A percentile compares a stretch with the other conserved stretches of the same genome.
These are phyloP conservation scores for Eremothecium cymbalariae DNA, from an alignment of 1,139 yeast genomes.

Conservation along the genomic window DNA sequence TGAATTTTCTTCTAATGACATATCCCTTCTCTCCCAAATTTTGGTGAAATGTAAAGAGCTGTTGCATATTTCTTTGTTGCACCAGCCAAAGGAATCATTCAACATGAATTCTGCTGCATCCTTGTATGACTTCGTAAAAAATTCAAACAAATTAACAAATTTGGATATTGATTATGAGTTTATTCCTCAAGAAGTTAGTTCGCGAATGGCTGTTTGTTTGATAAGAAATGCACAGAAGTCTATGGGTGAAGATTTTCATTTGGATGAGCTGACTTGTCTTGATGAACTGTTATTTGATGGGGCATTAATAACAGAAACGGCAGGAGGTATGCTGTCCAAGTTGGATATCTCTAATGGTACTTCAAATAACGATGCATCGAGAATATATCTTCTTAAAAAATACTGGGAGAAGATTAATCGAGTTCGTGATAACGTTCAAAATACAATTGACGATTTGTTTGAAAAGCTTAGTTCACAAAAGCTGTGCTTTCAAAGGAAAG, in stretches of 20 bases:
- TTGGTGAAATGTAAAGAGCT: conserved; percentile 61
- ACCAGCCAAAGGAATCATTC: conserved; percentile 30
- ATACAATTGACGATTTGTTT: conserved; percentile 53
- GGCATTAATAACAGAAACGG: conserved; percentile 54
- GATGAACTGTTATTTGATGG: conserved; percentile 49
- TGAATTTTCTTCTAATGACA: conserved; percentile 52
- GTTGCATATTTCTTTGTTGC: conserved; percentile 68
- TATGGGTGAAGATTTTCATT: conserved; percentile 38
- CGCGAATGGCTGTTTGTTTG: conserved; percentile 71
- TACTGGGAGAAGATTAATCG: conserved; percentile 45
- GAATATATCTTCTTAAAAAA: conserved; percentile 36
- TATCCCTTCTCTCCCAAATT: conserved; percentile 61
- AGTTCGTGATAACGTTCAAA: conserved; percentile 50
- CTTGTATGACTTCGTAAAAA: conserved; percentile 61
- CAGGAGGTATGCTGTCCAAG: conserved; percentile 47
- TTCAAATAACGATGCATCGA: conserved; percentile 33
- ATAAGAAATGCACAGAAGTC: conserved; percentile 73
- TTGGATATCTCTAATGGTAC: conserved; percentile 19
- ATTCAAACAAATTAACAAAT: conserved; percentile 55
- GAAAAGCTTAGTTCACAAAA: conserved; percentile 49
- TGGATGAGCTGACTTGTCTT: conserved; percentile 30
- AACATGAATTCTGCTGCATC: conserved; percentile 56
- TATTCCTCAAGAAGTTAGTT: conserved; percentile 62
- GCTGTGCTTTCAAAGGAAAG: conserved; percentile 59
- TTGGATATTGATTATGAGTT: conserved; percentile 65